Percentiles rank a stretch among this genome's conserved stretches.
Evolutionary conservation across 305 asterid species (phyloP).

Genomic region (Fraxinus velutina): DNA sequence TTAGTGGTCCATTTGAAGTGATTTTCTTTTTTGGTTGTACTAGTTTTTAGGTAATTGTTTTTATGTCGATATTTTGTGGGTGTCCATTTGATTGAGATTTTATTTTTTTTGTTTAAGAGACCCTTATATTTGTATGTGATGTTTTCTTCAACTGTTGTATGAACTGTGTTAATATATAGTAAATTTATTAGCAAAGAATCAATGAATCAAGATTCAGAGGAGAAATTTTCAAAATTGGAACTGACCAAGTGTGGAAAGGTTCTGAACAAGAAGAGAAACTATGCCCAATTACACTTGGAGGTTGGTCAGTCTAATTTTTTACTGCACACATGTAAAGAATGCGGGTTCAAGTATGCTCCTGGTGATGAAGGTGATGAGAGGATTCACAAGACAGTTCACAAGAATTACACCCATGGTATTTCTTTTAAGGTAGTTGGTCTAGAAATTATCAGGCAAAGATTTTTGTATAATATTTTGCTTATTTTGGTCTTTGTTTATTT

Average conservation of each 20-base stretch:
- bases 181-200: constrained; percentile 21
- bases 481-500: background rate
- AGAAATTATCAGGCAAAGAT: background rate
- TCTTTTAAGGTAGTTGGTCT: constrained; percentile 50
- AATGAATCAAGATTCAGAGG: constrained; percentile 22
- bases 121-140: background rate
- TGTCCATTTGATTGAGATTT: background rate
- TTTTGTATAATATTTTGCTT: background rate
- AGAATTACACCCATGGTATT: constrained; percentile 62
- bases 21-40: background rate
- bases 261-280: constrained; percentile 58
- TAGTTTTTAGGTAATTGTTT: background rate
- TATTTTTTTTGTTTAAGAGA: background rate
- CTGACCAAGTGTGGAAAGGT: constrained; percentile 33
- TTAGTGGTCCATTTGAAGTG: background rate
- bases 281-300: constrained; percentile 63
- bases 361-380: constrained; percentile 65
- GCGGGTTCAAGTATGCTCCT: constrained; percentile 60
- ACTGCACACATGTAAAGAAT: constrained; percentile 45
- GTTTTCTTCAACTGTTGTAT: background rate
- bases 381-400: constrained; percentile 70
- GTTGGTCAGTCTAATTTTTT: constrained; percentile 75
- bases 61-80: background rate
- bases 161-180: background rate
- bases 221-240: constrained; percentile 17